Percentiles rank a stretch among this genome's conserved stretches.
These are phyloP conservation scores for Excoecaria agallocha DNA, from an alignment of 345 rosid genomes.

Conservation along the genomic window DNA sequence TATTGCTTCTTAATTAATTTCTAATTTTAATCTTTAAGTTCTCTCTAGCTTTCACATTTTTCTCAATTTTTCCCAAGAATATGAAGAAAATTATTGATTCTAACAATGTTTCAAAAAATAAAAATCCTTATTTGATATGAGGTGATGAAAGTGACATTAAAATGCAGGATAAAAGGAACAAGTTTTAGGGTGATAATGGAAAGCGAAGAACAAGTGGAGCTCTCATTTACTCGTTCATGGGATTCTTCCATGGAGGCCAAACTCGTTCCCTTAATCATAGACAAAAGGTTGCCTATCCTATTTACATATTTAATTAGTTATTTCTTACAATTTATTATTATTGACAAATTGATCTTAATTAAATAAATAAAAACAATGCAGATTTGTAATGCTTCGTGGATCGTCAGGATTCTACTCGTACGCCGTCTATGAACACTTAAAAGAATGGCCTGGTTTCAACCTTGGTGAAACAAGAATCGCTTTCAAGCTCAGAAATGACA, in stretches of 20 bases:
- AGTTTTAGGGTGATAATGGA: conserved; percentile 21
- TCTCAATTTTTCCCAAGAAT: too few species aligned
- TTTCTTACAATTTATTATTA: too few species aligned
- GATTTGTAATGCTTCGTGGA: conserved; percentile 32
- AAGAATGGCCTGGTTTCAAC: conserved; percentile 80
- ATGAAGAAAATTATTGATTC: too few species aligned
- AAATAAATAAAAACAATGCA: neutral
- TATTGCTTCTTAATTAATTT: neutral
- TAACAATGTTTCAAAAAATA: too few species aligned
- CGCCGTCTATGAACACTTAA: conserved; percentile 63
- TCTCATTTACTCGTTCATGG: conserved; percentile 33
- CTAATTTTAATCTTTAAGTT: too few species aligned
- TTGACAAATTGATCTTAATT: too few species aligned
- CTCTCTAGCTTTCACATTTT: too few species aligned
- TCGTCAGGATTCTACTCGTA: conserved; percentile 82
- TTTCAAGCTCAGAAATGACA: conserved; percentile 78
- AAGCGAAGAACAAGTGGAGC: conserved; percentile 32
- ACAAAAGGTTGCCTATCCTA: conserved; percentile 19
- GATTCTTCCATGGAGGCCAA: conserved; percentile 25
- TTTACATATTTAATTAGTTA: neutral
- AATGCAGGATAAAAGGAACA: conserved; percentile 36
- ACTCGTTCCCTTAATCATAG: conserved; percentile 25
- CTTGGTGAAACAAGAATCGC: conserved; percentile 71
- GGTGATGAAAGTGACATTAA: neutral
- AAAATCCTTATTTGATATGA: too few species aligned